These are phyloP conservation scores for Polygonum maritimum DNA, from an alignment of 148 eudicot genomes.

Conservation along the genomic window DNA sequence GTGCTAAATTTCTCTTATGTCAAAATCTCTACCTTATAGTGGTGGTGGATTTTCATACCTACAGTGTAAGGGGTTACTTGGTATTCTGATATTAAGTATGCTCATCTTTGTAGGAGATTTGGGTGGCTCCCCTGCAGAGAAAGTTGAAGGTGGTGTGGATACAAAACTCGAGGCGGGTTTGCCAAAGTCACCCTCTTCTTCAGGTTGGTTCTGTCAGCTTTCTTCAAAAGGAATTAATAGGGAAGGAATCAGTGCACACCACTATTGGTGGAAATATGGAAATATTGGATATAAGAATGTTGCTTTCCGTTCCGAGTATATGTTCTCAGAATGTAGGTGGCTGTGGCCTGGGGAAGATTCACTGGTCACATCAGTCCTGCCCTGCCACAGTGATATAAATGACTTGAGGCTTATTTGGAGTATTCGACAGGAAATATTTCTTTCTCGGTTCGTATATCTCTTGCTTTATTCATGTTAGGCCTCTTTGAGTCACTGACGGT, in stretches of 20 bases:
- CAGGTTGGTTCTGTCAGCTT: conserved; percentile 99
- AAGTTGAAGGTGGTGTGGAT: conserved; percentile 65
- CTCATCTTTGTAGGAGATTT: conserved; percentile 50
- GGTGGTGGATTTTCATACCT: background rate
- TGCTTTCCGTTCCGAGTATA: conserved; percentile 55
- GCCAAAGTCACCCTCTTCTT: conserved; percentile 92
- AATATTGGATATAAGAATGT: conserved; percentile 63
- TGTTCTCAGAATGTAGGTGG: conserved; percentile 73
- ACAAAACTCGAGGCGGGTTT: conserved; percentile 45
- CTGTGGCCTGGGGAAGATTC: conserved; percentile 82
- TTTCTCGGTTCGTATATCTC: conserved; percentile 90
- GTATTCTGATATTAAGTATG: background rate
- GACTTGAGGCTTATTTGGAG: conserved; percentile 56
- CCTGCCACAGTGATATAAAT: conserved; percentile 62
- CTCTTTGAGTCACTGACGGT: conserved; percentile 33
- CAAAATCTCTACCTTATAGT: background rate
- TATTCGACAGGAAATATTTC: conserved; percentile 33
- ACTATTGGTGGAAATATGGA: conserved; percentile 67
- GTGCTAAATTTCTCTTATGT: background rate
- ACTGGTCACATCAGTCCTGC: conserved; percentile 62
- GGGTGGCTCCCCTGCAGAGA: conserved; percentile 70
- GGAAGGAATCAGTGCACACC: conserved; percentile 80
- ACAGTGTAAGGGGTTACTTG: background rate
- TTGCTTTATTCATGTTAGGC: conserved; percentile 58
- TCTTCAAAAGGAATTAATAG: conserved; percentile 98